Base-by-base conservation (phyloP, 2,329 filamentous ascomycete genomes). In the Thermomyces lanuginosus region DNA sequence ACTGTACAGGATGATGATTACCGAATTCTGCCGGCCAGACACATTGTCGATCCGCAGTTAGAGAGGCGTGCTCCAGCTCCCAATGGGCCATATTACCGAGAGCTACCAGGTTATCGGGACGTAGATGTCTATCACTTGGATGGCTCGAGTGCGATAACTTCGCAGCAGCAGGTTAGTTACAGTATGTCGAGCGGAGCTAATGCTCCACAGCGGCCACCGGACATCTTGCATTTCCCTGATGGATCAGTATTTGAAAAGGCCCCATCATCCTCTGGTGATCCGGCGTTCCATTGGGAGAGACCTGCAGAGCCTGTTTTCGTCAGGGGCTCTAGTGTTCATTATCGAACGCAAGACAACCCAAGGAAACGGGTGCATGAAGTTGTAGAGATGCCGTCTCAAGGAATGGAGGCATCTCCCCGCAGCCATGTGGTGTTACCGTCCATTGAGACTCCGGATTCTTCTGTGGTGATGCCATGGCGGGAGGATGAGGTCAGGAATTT, bases 281-380 rank as follows among this genome's bases (percentile, higher is more conserved):
- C 26, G 32, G 40, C 21, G 32, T 37, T 26, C 16, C 36, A 16
- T 41, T n/a, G n/a, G n/a, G n/a, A n/a, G n/a, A n/a, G n/a, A n/a
- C n/a, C n/a, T n/a, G n/a, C 45, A 35, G 34, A 33, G 13, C 46
- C 49, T 29, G 30, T 52, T 7, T 53, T 51, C 30, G 44, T 51
- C 30, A 40, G 41, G 29, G 43, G 44, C 12, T 44, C 45, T 6
- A 43, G 38, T 13, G 37, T 44, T 11, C 28, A 33, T 5, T 33
- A 28, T 31, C 34, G 20, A 18, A 16, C n/a, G 16, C 17, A 28
- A 21, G 28, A 36, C 8, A 37, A 26, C 19, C 35, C 36, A 22
- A 28, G 30, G 16, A 38, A 39, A 29, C 24, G 35, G 28, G 34
- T 38, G 16, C 32, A 35, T 22, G 38, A 37, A 18, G 16, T 31